These are phyloP conservation scores for Phlegmacium glaucopus DNA, from an alignment of 768 basidiomycete species.

Conservation along the genomic window DNA sequence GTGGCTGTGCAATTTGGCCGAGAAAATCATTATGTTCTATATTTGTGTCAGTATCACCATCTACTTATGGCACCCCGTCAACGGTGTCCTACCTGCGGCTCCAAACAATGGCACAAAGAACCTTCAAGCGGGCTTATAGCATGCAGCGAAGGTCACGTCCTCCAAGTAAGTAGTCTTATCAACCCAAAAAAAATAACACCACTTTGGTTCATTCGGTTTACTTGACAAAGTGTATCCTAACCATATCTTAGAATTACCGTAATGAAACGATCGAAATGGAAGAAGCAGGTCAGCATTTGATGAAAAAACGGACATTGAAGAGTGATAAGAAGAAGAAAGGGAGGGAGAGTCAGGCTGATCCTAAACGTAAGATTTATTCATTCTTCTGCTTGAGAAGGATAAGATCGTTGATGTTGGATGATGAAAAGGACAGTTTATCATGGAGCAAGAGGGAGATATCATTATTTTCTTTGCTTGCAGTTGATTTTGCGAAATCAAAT, in stretches of 20 bases:
- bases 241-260: constrained; percentile 62
- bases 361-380: constrained; percentile 56
- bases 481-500: constrained; percentile 78
- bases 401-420: background rate
- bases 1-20: constrained; percentile 4
- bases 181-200: too few relatives aligned
- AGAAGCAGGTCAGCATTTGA: constrained; percentile 54
- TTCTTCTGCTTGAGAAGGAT: background rate
- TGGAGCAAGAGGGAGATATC: constrained; percentile 71
- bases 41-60: too few relatives aligned
- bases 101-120: constrained; percentile 86
- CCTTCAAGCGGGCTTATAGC: constrained; percentile 75
- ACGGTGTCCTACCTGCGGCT: constrained; percentile 77
- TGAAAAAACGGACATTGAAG: constrained; percentile 68
- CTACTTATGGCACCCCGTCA: constrained; percentile 60
- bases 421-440: constrained; percentile 65
- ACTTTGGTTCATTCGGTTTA: too few relatives aligned
- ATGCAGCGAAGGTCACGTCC: constrained; percentile 89
- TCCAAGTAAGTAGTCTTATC: constrained; percentile 53
- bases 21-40: background rate
- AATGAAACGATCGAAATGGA: constrained; percentile 76
- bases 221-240: background rate
- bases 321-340: constrained; percentile 50
- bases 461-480: constrained; percentile 84
- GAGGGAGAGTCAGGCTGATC: constrained; percentile 49